Conservation (phyloP, 768 basidiomycete species). For the Lactifluus pinguis region DNA sequence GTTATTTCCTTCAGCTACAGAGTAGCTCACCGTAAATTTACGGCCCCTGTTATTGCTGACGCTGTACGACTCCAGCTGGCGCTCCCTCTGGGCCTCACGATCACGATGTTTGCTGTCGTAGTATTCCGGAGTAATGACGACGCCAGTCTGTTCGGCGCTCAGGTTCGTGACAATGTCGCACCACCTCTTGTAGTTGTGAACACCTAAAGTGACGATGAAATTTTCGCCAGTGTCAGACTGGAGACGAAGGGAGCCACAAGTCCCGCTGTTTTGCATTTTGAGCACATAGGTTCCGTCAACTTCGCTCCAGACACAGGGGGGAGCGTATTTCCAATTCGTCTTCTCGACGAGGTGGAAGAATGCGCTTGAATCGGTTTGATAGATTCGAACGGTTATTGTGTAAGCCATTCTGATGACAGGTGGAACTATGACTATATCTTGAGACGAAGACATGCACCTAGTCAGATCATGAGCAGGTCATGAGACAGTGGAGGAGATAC, state of each 20-base stretch:
- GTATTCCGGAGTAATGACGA: conserved; percentile 2
- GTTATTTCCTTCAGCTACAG: not conserved
- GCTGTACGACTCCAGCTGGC: not conserved
- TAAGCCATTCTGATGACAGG: conserved; percentile 20
- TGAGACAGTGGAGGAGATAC: not conserved
- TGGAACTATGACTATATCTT: not conserved
- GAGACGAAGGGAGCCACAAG: conserved; percentile 32
- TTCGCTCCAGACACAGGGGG: conserved; percentile 22
- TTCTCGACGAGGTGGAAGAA: conserved; percentile 29
- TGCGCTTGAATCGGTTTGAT: conserved; percentile 15
- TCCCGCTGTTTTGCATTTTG: conserved; percentile 32
- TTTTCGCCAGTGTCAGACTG: conserved; percentile 23
- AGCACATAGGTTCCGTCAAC: conserved; percentile 22
- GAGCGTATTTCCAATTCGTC: conserved; percentile 29
- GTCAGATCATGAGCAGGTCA: not conserved
- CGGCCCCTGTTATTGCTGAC: not conserved
- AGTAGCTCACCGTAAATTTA: not conserved
- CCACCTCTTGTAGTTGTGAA: conserved; percentile 35
- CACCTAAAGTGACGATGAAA: conserved; percentile 30
- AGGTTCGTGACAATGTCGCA: conserved; percentile 31
- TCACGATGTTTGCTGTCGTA: not conserved
- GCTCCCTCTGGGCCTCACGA: not conserved
- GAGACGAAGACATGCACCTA: not conserved
- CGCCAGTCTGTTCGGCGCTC: not conserved
- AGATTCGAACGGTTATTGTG: conserved; percentile 19